Base-by-base conservation (phyloP, 768 basidiomycete species). In the Amanita polypyramis region DNA sequence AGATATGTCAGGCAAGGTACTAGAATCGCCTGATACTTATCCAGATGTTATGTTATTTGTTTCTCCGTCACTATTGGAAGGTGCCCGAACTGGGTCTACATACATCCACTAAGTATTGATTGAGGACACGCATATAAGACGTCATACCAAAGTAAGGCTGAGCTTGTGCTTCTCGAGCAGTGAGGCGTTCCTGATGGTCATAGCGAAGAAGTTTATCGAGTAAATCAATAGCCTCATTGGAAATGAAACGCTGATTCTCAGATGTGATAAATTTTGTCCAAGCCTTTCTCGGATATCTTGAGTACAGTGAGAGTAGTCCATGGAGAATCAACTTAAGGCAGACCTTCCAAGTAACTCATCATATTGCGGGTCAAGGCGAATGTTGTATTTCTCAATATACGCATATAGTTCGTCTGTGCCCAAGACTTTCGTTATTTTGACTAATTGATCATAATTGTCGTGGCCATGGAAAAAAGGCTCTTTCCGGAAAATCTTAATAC, bases 401-500 rank as follows among this genome's bases (percentile, higher is more conserved):
- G 80, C 71, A 62, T 89, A 95, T 30, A 98, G 67, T 58, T 95
- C 95, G 55, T 97, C 95, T 4, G 95, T 98, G 38, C 95, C 95
- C 51, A 98, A 74, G 43, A 98, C 93, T 70, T 97, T 98, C 47
- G 92, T 84, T 54, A 98, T 98, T 70, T 96, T 98, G 60, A 95
- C 94, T 50, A 98, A 71, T 62, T 97, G 95, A 67, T 98, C 95
- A 59, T 95, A 95, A 66, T 98, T 98, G 66, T 98, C 94, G 61
- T 96, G 94, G 12, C 95, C 95, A 59, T 98, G 95, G 79, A 98
- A 98, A 72, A 97, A 96, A 19, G 95, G 95, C 63, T 97, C 95
- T 65, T 97, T 97, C 56, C 95, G 82, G 79, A 98, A 97, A 59
- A 98, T 97, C 94, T 97, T 46, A 20, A 44, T 45, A 45, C 34